Evolutionary conservation across 176 grass and related monocot species (phyloP), one percentile per base, ranked within the genome.

Genomic region (Eremochloa ophiuroides): DNA sequence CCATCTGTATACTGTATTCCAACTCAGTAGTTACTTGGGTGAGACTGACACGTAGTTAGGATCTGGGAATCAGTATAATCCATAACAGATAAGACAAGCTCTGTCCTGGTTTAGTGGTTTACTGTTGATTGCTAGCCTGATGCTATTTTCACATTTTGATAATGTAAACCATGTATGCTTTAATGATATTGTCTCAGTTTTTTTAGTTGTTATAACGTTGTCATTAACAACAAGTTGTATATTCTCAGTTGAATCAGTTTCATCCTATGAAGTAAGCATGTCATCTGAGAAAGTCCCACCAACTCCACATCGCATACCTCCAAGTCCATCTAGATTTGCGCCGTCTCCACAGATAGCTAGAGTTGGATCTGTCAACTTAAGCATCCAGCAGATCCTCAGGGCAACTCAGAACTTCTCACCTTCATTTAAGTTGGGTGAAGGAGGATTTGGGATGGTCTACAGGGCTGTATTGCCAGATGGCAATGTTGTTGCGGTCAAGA

Each of bases 391-490:
- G 89, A 95, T 99, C 71, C 73, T 85, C 22, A 93, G 86, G 85
- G 97, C 97, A 22, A 99, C 97, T 76, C 89, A 88, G 39, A 95
- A 93, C 89, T 99, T 99, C 74, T 91, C 97, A 88, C 42, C 79
- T 62, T 88, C 85, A 60, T 74, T 93, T 65, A 99, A 91, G 55
- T 91, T 99, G 76, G 97, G 93, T 1, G 93, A 95, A 93, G 97
- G 97, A 82, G 97, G 97, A 72, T 99, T 95, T 88, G 97, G 93
- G 53, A 95, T 89, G 53, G 97, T 99, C 11, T 99, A 99, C 82
- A 93, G 79, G 69, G 93, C 91, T 70, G 73, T 91, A 59, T 85
- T 99, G 77, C 71, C 97, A 26, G 93, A 90, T 87, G 86, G 93
- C 69, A 85, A 79, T 25, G 82, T 88, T 82, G 87, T 95, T 81